Percentiles rank a stretch among this genome's conserved stretches.
phyloP scores from a whole-genome alignment of 2,329 filamentous ascomycete genomes.

The Tolypocladium album region DNA sequence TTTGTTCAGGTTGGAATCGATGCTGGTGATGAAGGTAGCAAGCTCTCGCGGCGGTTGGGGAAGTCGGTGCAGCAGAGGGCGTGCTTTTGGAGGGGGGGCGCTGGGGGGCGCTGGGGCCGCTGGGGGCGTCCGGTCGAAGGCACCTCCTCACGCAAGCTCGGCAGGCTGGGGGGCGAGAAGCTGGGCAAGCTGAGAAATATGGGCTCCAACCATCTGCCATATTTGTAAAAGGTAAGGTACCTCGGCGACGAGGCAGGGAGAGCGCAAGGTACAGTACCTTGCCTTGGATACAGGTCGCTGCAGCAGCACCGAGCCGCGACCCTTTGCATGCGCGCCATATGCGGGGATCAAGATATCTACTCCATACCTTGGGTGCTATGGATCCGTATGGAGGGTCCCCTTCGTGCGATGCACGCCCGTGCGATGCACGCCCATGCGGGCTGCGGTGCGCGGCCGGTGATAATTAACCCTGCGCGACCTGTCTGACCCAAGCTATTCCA shows the following conservation, averaged over 20 bases:
- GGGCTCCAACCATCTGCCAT: neutral
- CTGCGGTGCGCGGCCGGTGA: neutral
- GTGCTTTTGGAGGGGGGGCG: neutral
- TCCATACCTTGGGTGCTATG: no score
- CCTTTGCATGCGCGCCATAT: neutral
- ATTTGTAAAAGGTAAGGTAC: neutral
- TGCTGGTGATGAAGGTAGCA: neutral
- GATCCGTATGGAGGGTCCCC: neutral
- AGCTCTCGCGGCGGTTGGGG: neutral
- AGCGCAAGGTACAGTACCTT: no score
- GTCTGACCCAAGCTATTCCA: neutral
- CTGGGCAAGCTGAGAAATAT: neutral
- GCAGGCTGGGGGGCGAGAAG: neutral
- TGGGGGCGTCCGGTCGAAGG: neutral
- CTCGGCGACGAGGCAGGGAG: no score
- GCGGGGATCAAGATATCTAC: neutral
- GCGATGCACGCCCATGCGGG: neutral
- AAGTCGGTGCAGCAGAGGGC: neutral
- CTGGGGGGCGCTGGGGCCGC: neutral
- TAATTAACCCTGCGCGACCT: neutral
- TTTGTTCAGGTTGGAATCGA: neutral
- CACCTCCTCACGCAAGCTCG: neutral
- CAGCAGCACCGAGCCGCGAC: neutral
- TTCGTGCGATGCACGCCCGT: neutral
- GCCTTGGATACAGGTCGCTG: neutral